phyloP scores from a whole-genome alignment of 176 grass and related monocot species.

The Aegilops umbellulata region DNA sequence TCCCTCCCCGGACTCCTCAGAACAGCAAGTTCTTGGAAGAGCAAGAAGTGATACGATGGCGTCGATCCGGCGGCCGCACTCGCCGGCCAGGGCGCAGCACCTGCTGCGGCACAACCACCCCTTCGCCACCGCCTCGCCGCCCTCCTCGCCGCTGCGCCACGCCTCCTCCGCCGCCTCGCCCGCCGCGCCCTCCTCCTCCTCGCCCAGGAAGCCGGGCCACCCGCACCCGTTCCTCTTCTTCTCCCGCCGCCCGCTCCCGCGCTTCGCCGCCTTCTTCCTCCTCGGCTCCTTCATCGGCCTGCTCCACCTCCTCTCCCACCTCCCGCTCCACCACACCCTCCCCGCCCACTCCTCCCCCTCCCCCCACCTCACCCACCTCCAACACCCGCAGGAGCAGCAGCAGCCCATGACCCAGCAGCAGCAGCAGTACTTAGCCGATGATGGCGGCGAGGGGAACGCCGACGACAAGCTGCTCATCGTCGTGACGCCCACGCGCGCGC shows the following conservation, averaged over 20 bases:
- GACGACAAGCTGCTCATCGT: constrained; percentile 45
- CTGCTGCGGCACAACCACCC: constrained; percentile 39
- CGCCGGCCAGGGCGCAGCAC: constrained; percentile 55
- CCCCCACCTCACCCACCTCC: background rate
- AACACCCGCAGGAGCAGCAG: background rate
- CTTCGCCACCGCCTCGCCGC: constrained; percentile 27
- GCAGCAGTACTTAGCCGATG: no score
- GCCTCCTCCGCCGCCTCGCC: constrained; percentile 34
- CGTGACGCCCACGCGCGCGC: constrained; percentile 77
- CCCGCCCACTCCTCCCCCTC: background rate
- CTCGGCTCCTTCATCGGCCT: constrained; percentile 80
- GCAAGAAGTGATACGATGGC: no score
- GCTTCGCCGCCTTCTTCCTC: constrained; percentile 74
- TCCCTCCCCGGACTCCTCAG: background rate
- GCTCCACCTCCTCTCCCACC: constrained; percentile 60
- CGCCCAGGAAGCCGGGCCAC: constrained; percentile 4
- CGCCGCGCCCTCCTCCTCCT: background rate
- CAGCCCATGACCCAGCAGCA: background rate
- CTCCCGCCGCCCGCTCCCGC: constrained; percentile 42
- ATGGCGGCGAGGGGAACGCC: background rate
- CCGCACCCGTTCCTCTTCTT: constrained; percentile 32
- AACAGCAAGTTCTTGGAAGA: background rate
- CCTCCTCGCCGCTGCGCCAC: constrained; percentile 47
- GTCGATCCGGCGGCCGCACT: constrained; percentile 63
- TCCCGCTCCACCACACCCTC: constrained; percentile 28